Conservation (phyloP, 768 basidiomycete species). For the Hortiboletus campestris region DNA sequence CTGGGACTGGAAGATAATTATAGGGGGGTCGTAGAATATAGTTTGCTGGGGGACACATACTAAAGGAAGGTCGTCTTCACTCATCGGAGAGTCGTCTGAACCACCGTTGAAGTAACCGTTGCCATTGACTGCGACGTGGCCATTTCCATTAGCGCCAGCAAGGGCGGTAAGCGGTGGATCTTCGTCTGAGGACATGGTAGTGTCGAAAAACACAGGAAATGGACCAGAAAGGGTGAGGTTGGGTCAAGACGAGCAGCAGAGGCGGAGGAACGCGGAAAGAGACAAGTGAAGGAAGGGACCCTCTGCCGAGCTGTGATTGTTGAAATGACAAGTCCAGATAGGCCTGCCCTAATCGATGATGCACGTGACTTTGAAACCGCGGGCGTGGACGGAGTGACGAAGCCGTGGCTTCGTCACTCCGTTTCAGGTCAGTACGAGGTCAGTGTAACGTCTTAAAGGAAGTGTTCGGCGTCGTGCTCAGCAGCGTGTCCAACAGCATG, state of each 20-base stretch:
- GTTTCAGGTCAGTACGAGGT: slow-evolving; percentile 21
- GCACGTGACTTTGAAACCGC: slow-evolving; percentile 25
- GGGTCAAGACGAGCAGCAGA: slow-evolving; percentile 4
- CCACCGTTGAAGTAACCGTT: slow-evolving; percentile 39
- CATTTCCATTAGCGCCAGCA: slow-evolving; percentile 42
- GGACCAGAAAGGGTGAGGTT: background rate
- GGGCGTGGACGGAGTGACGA: background rate
- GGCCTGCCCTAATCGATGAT: slow-evolving; percentile 55
- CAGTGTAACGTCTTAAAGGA: background rate
- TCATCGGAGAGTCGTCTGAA: slow-evolving; percentile 49
- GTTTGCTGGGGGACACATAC: slow-evolving; percentile 40
- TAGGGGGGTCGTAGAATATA: slow-evolving; percentile 13
- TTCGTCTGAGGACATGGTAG: slow-evolving; percentile 57
- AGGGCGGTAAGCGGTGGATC: slow-evolving; percentile 47
- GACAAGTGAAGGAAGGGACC: slow-evolving; percentile 30
- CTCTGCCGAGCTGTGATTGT: slow-evolving; percentile 20
- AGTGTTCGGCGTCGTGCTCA: slow-evolving; percentile 11
- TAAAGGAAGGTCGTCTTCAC: slow-evolving; percentile 71
- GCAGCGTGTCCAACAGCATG: slow-evolving; percentile 40
- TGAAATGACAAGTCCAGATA: slow-evolving; percentile 40
- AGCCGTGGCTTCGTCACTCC: background rate
- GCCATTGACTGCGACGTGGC: slow-evolving; percentile 44
- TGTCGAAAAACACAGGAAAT: slow-evolving; percentile 23
- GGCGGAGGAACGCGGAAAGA: slow-evolving; percentile 28
- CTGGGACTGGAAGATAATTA: slow-evolving; percentile 50